Evolutionary conservation across 2,329 filamentous ascomycete genomes (phyloP).

Genomic region (Aspergillus sp.): DNA sequence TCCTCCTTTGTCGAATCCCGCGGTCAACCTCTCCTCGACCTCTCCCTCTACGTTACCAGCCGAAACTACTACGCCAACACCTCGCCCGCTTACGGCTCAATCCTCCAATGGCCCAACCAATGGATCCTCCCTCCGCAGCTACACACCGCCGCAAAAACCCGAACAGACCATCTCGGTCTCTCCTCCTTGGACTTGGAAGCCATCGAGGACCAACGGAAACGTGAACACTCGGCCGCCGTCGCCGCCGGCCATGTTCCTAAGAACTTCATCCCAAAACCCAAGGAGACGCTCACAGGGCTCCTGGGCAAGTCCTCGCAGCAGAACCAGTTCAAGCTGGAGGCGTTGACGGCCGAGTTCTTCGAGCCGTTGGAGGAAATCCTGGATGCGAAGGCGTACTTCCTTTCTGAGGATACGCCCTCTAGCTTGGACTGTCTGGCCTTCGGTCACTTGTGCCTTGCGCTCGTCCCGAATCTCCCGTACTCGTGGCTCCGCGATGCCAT

Average conservation of each 20-base stretch:
- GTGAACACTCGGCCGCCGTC: slow-evolving; percentile 35
- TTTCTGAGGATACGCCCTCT: slow-evolving; percentile 49
- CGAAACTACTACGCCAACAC: slow-evolving; percentile 78
- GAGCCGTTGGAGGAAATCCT: slow-evolving; percentile 64
- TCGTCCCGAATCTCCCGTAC: slow-evolving; percentile 57
- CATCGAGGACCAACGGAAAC: slow-evolving; percentile 35
- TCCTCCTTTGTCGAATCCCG: slow-evolving; percentile 68
- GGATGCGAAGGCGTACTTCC: slow-evolving; percentile 51
- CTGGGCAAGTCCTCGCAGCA: slow-evolving; percentile 65
- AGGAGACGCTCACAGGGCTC: slow-evolving; percentile 56
- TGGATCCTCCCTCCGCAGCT: slow-evolving; percentile 77
- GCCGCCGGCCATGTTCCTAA: slow-evolving; percentile 36
- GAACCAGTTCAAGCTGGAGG: slow-evolving; percentile 70
- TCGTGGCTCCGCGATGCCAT: slow-evolving; percentile 59
- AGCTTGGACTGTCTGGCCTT: slow-evolving; percentile 74
- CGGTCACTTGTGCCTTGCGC: slow-evolving; percentile 73
- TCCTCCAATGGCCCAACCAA: slow-evolving; percentile 81
- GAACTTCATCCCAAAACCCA: slow-evolving; percentile 51
- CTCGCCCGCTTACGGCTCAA: slow-evolving; percentile 70
- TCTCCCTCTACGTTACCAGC: slow-evolving; percentile 84
- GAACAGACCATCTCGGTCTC: slow-evolving; percentile 67
- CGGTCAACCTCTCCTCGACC: slow-evolving; percentile 73
- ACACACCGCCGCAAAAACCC: slow-evolving; percentile 63
- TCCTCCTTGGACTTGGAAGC: slow-evolving; percentile 62
- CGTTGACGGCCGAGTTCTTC: slow-evolving; percentile 66